Percentiles rank a stretch among this genome's conserved stretches.
These are phyloP conservation scores for Keithomyces neogunnii DNA, from an alignment of 2,329 filamentous ascomycete genomes.

Conservation along the genomic window DNA sequence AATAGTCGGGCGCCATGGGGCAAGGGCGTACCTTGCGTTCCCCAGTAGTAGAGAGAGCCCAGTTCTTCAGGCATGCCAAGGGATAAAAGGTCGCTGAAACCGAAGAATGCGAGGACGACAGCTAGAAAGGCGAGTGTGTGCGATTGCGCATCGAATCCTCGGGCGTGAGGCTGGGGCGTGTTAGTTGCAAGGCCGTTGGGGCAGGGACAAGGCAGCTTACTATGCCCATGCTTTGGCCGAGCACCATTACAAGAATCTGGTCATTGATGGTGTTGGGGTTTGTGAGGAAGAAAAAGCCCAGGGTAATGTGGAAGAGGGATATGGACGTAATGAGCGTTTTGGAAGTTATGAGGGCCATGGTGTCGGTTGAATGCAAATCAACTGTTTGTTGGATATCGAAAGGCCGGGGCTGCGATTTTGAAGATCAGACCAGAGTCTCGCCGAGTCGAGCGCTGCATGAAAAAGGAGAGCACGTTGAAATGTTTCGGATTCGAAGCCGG, in stretches of 20 bases:
- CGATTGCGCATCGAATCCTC: conserved; percentile 59
- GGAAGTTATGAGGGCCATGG: conserved; percentile 74
- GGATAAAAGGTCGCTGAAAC: conserved; percentile 55
- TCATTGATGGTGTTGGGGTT: conserved; percentile 65
- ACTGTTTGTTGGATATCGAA: background rate
- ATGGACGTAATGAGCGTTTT: conserved; percentile 74
- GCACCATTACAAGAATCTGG: conserved; percentile 69
- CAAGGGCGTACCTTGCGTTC: conserved; percentile 51
- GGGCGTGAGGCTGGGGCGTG: conserved; percentile 50
- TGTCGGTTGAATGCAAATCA: conserved; percentile 14
- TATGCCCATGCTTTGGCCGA: conserved; percentile 78
- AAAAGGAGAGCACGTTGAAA: background rate
- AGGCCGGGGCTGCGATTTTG: background rate
- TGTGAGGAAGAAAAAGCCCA: conserved; percentile 76
- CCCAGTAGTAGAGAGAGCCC: conserved; percentile 54
- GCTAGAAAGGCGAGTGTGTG: conserved; percentile 69
- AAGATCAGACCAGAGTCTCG: background rate
- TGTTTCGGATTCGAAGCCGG: background rate
- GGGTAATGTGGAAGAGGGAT: conserved; percentile 74
- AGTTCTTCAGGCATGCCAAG: conserved; percentile 63
- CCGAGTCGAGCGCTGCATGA: background rate
- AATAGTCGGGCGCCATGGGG: conserved; percentile 15
- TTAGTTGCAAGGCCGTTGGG: background rate
- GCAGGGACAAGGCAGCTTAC: conserved; percentile 37
- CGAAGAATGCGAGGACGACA: conserved; percentile 54